Conservation (phyloP, 1,284 basidiomycete species). For the Lentinus polychrous region DNA sequence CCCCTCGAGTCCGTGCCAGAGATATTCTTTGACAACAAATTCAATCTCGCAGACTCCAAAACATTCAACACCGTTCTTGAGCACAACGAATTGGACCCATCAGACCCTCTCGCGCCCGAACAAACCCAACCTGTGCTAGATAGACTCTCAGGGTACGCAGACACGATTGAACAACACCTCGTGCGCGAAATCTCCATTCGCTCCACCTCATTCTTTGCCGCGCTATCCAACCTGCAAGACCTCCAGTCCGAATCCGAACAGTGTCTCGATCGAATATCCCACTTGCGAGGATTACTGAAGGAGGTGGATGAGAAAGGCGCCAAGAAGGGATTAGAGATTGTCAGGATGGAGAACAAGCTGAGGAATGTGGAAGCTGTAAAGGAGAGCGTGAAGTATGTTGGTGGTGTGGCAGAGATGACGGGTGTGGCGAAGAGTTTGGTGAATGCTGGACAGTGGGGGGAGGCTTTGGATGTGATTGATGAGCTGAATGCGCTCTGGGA, state of each 20-base stretch:
- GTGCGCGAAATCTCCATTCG: slow-evolving; percentile 88
- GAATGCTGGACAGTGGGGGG: slow-evolving; percentile 78
- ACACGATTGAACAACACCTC: slow-evolving; percentile 93
- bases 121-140: slow-evolving; percentile 79
- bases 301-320: slow-evolving; percentile 78
- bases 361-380: slow-evolving; percentile 54
- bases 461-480: slow-evolving; percentile 74
- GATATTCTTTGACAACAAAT: slow-evolving; percentile 73
- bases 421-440: slow-evolving; percentile 67
- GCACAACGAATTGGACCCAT: slow-evolving; percentile 22
- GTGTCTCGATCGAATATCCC: slow-evolving; percentile 72
- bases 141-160: slow-evolving; percentile 87
- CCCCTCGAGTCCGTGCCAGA: slow-evolving; percentile 74
- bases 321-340: slow-evolving; percentile 69
- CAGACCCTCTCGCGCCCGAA: slow-evolving; percentile 54
- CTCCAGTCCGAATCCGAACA: slow-evolving; percentile 84
- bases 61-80: slow-evolving; percentile 78
- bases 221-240: slow-evolving; percentile 89
- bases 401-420: slow-evolving; percentile 70
- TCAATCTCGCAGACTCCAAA: slow-evolving; percentile 81
- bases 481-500: slow-evolving; percentile 69
- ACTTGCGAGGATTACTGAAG: slow-evolving; percentile 65
- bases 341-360: slow-evolving; percentile 59
- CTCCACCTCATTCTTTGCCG: slow-evolving; percentile 93
- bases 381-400: slow-evolving; percentile 60